A percentile compares a stretch with the other conserved stretches of the same genome.
Conservation (phyloP, 345 rosid species). For the Theobroma cacao region DNA sequence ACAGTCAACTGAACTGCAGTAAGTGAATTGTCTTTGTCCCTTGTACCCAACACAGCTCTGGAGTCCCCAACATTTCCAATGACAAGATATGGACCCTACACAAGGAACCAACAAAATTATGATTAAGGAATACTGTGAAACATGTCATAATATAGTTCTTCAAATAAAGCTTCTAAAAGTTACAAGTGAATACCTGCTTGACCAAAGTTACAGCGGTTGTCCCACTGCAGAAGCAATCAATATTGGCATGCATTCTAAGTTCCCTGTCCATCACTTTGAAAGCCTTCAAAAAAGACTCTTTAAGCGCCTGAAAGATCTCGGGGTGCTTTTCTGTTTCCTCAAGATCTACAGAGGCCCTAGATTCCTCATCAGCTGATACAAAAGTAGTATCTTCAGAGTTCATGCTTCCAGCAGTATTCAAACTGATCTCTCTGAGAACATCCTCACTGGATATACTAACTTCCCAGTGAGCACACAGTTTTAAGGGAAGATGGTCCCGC, state of each 20-base stretch:
- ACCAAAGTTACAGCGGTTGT: constrained; percentile 95
- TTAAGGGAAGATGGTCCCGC: constrained; percentile 88
- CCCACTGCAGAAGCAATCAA: constrained; percentile 96
- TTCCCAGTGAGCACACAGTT: constrained; percentile 79
- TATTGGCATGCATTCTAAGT: constrained; percentile 62
- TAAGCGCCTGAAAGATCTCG: constrained; percentile 56
- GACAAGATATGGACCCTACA: constrained; percentile 71
- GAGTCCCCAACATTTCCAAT: constrained; percentile 96
- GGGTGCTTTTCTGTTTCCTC: constrained; percentile 51
- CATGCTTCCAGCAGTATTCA: constrained; percentile 48
- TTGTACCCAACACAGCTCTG: constrained; percentile 82
- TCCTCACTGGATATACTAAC: constrained; percentile 54
- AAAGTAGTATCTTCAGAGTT: constrained; percentile 54
- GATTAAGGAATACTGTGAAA: not conserved
- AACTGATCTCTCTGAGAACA: constrained; percentile 43
- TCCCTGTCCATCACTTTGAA: constrained; percentile 95
- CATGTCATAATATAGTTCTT: constrained; percentile 5
- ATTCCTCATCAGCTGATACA: constrained; percentile 65
- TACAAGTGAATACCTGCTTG: constrained; percentile 63
- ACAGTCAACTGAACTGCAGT: constrained; percentile 90
- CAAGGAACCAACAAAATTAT: constrained; percentile 10
- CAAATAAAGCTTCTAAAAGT: constrained; percentile 9
- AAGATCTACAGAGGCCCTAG: constrained; percentile 47
- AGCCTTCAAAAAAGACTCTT: constrained; percentile 86
- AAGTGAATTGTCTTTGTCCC: constrained; percentile 63